A percentile compares a stretch with the other conserved stretches of the same genome.
Evolutionary conservation across 768 basidiomycete genomes (phyloP).

Genomic region (Kwoniella sp.): DNA sequence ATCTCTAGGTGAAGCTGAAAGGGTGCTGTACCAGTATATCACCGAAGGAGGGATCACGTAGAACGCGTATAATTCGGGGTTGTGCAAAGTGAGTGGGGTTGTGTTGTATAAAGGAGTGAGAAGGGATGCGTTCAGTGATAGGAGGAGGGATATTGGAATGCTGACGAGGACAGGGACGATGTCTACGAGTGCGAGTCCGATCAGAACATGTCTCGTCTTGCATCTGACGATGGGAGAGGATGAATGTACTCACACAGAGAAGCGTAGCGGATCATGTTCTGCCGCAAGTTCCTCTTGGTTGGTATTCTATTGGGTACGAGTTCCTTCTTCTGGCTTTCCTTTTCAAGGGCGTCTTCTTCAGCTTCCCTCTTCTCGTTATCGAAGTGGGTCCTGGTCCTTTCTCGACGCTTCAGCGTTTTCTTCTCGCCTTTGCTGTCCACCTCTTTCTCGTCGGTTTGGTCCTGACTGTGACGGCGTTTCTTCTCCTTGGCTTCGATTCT

Average conservation of each 20-base stretch:
- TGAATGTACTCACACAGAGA: conserved; percentile 19
- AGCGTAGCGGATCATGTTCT: conserved; percentile 21
- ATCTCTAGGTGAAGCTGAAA: conserved; percentile 1
- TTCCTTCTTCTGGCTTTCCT: too few relatives aligned
- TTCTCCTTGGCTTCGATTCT: background rate
- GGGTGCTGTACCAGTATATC: conserved; percentile 29
- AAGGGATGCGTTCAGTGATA: conserved; percentile 30
- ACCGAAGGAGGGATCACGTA: conserved; percentile 23
- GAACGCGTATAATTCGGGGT: conserved; percentile 11
- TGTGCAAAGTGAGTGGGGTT: conserved; percentile 37
- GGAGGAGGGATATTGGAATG: conserved; percentile 32
- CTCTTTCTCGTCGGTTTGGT: background rate
- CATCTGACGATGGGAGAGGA: background rate
- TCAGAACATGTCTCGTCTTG: background rate
- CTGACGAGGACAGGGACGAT: conserved; percentile 29
- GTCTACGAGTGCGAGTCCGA: conserved; percentile 25
- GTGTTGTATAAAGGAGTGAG: conserved; percentile 45
- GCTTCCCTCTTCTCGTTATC: too few relatives aligned
- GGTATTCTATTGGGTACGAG: background rate
- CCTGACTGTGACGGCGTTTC: background rate
- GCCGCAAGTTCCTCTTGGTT: conserved; percentile 9
- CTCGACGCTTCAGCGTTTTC: background rate
- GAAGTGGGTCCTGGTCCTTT: background rate
- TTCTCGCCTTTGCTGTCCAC: background rate
- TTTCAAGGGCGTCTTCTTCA: too few relatives aligned